Base-by-base conservation (phyloP, 1,139 yeast species). In the Kurtzmaniella quercitrusa region DNA sequence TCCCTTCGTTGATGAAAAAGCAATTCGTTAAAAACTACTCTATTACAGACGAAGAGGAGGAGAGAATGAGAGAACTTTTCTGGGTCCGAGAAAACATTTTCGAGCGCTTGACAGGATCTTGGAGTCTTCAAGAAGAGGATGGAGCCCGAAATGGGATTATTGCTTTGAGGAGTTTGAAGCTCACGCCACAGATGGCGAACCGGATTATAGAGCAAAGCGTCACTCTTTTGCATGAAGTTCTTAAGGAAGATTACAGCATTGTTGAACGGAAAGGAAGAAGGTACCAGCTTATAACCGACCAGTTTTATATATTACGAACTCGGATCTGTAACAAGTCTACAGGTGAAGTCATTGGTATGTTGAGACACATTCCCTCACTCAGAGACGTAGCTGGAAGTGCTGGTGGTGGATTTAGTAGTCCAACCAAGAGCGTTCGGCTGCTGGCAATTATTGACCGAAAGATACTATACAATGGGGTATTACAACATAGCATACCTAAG, bases 61-160 rank as follows among this genome's bases (percentile, higher is more conserved):
- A 64, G 50, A 59, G 51, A 38, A 74, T 81, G 63, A 73, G 80
- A 47, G 82, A 81, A 50, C 66, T 78, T 6, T 93, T 90, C 60
- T 93, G 98, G 98, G 75, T 85, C 46, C 67, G 95, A 45, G 81
- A 85, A 45, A 71, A 74, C 44, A 59, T 93, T 2, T 64, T 93
- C 44, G 72, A 74, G 38, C 68, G 70, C 24, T 54, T 93, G 12
- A 59, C 63, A 3, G 96, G 95, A 1, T 52, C 61, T 1, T 91
- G 98, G 98, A 57, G 52, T 15, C 65, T 72, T 14, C 48, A 48
- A 2, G 54, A 56, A 18, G 48, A 48, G 44, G 52, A 9, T 10
- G 57, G 57, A 8, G 48, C 49, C 12, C 58, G 85, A 41, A 43
- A 54, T 1, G 96, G 96, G 1, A 56, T 58, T 9, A 70, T 88